phyloP scores from a whole-genome alignment of 331 rosid species.

The Ulmus americana region DNA sequence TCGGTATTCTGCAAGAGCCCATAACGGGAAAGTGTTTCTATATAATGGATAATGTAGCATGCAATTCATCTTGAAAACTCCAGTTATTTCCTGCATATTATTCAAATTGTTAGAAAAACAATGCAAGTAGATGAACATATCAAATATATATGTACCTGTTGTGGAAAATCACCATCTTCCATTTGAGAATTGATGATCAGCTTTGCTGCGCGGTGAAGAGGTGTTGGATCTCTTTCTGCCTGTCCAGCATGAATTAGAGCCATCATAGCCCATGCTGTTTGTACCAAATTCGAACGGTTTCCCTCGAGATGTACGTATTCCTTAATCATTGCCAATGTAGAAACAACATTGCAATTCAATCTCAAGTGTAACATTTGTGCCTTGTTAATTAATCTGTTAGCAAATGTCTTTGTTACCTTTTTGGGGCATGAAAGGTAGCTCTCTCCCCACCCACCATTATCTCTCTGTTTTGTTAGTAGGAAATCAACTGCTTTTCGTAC shows the following conservation, averaged over 20 bases:
- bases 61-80: slow-evolving; percentile 12
- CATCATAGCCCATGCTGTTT: slow-evolving; percentile 16
- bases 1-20: slow-evolving; percentile 61
- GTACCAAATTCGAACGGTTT: slow-evolving; percentile 11
- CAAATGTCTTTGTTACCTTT: slow-evolving; percentile 28
- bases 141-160: slow-evolving; percentile 17
- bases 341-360: not conserved
- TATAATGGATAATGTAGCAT: slow-evolving; percentile 33
- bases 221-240: slow-evolving; percentile 18
- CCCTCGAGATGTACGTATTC: slow-evolving; percentile 9
- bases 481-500: slow-evolving; percentile 50
- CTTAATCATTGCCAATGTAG: not conserved
- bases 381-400: not conserved
- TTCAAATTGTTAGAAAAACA: not conserved
- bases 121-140: not conserved
- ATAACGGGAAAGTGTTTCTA: slow-evolving; percentile 44
- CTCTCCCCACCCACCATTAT: slow-evolving; percentile 81
- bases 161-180: slow-evolving; percentile 56
- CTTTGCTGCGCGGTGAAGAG: slow-evolving; percentile 52
- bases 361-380: not conserved
- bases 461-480: slow-evolving; percentile 43
- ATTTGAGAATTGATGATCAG: slow-evolving; percentile 12
- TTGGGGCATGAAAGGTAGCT: slow-evolving; percentile 65
- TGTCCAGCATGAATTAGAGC: slow-evolving; percentile 7
- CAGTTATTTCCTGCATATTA: slow-evolving; percentile 8